A percentile compares a stretch with the other conserved stretches of the same genome.
Evolutionary conservation across 495 filamentous ascomycete species (phyloP).

Genomic region (Opeltia flavorubescens): DNA sequence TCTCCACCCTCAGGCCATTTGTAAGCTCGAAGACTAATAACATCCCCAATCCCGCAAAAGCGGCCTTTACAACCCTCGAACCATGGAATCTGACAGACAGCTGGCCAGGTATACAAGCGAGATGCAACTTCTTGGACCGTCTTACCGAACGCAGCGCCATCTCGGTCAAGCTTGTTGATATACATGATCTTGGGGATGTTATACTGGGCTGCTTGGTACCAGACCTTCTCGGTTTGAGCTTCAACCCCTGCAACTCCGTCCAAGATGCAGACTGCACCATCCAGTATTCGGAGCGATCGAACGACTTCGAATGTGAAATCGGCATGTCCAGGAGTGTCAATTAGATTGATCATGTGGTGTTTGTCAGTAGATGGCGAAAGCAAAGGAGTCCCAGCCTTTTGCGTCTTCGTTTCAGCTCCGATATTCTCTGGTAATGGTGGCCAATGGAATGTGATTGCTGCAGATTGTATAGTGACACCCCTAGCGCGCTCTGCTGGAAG

Average conservation of each 20-base stretch:
- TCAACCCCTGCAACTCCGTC: constrained; percentile 96
- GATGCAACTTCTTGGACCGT: constrained; percentile 76
- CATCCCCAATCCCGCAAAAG: constrained; percentile 74
- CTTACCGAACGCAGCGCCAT: constrained; percentile 77
- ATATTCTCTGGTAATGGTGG: constrained; percentile 31
- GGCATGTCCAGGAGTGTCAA: constrained; percentile 94
- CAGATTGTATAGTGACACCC: constrained; percentile 96
- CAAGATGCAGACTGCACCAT: constrained; percentile 90
- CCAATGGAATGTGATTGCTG: constrained; percentile 93
- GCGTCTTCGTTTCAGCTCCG: constrained; percentile 7
- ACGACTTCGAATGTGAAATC: constrained; percentile 98
- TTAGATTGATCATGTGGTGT: constrained; percentile 72
- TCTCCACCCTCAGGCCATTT: constrained; percentile 48
- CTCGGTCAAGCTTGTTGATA: constrained; percentile 92
- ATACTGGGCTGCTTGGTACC: constrained; percentile 77
- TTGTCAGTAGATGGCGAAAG: not conserved
- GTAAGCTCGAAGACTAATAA: constrained; percentile 44
- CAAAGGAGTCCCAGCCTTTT: not conserved
- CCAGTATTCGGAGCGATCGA: constrained; percentile 80
- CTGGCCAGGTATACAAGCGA: constrained; percentile 68
- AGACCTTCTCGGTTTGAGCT: constrained; percentile 95
- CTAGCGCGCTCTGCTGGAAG: constrained; percentile 84
- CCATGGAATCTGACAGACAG: constrained; percentile 92
- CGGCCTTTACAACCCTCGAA: constrained; percentile 60
- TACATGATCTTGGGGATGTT: constrained; percentile 77